These are phyloP conservation scores for Vicia villosa DNA, from an alignment of 306 rosid species.

Conservation along the genomic window DNA sequence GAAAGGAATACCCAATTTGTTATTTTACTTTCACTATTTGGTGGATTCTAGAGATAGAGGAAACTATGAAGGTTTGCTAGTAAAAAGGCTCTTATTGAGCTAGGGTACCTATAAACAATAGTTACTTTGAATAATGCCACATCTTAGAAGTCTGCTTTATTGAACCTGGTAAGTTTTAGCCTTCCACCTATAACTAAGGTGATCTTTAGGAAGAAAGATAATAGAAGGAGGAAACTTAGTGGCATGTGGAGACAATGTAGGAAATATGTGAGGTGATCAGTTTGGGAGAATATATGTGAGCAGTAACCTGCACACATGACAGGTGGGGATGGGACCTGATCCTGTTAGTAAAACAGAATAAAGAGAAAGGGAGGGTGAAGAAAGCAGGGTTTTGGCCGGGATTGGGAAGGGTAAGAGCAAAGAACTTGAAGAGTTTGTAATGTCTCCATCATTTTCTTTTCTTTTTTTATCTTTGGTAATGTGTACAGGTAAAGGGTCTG, in stretches of 20 bases:
- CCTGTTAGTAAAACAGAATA: background rate
- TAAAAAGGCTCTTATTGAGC: conserved; percentile 11
- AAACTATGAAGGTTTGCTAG: conserved; percentile 15
- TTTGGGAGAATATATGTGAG: conserved; percentile 14
- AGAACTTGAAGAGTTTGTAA: conserved; percentile 1
- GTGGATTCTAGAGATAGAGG: conserved; percentile 14
- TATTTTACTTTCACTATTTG: conserved; percentile 21
- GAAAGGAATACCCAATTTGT: conserved; percentile 10
- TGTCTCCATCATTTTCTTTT: conserved; percentile 12
- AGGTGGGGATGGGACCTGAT: conserved; percentile 14
- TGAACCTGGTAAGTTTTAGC: conserved; percentile 5
- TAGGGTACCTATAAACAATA: conserved; percentile 13
- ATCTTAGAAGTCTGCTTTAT: background rate
- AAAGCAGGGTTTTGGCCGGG: background rate
- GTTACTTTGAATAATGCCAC: background rate
- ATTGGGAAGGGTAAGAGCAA: conserved; percentile 3
- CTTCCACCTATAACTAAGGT: background rate
- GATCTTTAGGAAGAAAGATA: background rate
- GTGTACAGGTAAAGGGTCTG: conserved; percentile 4
- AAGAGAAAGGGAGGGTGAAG: background rate
- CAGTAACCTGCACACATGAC: background rate
- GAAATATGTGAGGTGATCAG: conserved; percentile 19
- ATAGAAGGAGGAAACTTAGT: background rate
- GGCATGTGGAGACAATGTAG: background rate
- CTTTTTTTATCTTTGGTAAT: conserved; percentile 14